phyloP scores from a whole-genome alignment of 768 basidiomycete species.

The Mycena kentingensis region DNA sequence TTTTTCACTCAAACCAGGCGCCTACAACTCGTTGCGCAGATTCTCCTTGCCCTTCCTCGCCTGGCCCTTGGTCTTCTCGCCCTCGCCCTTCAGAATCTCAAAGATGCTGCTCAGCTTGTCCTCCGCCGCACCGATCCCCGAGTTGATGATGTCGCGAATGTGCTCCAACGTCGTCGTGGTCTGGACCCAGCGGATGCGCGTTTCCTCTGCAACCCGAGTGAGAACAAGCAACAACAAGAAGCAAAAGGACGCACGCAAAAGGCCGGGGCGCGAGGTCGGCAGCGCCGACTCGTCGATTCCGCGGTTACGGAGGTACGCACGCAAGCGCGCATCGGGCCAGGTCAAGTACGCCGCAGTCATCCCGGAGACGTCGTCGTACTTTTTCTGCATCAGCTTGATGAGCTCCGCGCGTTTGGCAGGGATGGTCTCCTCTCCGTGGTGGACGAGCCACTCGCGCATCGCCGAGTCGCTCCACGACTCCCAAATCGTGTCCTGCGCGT shows the following conservation, averaged over 20 bases:
- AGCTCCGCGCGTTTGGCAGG: conserved; percentile 76
- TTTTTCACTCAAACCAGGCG: too few species aligned
- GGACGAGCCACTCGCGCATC: conserved; percentile 71
- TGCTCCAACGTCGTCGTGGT: conserved; percentile 58
- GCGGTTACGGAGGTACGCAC: conserved; percentile 82
- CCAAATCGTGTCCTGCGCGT: conserved; percentile 62
- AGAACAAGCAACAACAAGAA: not conserved
- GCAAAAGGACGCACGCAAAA: conserved; percentile 61
- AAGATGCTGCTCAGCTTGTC: conserved; percentile 62
- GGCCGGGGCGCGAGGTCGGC: conserved; percentile 67
- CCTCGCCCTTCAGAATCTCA: conserved; percentile 47
- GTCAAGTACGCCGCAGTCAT: conserved; percentile 67
- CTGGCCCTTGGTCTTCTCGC: conserved; percentile 27
- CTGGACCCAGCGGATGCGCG: conserved; percentile 79
- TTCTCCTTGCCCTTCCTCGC: conserved; percentile 31
- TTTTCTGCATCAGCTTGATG: conserved; percentile 67
- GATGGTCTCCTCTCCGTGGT: conserved; percentile 66
- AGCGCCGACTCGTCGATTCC: conserved; percentile 72
- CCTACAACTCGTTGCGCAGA: too few species aligned
- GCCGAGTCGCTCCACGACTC: conserved; percentile 73
- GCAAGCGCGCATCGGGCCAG: conserved; percentile 93
- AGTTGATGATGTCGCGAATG: conserved; percentile 67
- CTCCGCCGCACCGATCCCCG: conserved; percentile 72
- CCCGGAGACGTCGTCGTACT: conserved; percentile 52
- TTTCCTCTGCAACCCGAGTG: conserved; percentile 53